Percentiles rank a stretch among this genome's conserved stretches.
Evolutionary conservation across 2,329 filamentous ascomycete genomes (phyloP).

Genomic region (Penicillium sp.): DNA sequence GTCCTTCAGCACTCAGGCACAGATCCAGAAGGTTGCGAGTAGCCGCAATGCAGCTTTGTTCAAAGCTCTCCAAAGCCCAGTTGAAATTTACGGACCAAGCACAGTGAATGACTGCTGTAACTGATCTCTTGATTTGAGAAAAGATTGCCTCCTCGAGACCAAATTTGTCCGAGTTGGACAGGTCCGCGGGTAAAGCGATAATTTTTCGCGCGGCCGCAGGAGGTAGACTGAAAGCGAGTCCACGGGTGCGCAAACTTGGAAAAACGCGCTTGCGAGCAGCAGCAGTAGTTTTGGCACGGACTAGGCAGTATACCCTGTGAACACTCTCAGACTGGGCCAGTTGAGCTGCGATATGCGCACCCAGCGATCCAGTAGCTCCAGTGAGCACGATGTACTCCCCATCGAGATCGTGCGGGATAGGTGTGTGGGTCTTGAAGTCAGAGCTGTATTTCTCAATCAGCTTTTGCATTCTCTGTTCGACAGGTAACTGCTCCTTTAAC

Average conservation of each 20-base stretch:
- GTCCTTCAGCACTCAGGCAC: constrained; percentile 32
- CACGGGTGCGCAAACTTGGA: constrained; percentile 44
- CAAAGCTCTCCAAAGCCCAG: constrained; percentile 57
- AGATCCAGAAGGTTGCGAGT: constrained; percentile 46
- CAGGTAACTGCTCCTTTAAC: constrained; percentile 2
- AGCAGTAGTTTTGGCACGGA: constrained; percentile 48
- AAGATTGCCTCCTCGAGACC: constrained; percentile 44
- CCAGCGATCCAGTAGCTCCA: constrained; percentile 66
- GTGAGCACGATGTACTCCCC: constrained; percentile 49
- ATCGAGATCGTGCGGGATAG: constrained; percentile 13
- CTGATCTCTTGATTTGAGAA: constrained; percentile 36
- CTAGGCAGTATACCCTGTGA: constrained; percentile 56
- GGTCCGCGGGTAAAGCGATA: constrained; percentile 48
- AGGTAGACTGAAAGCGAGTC: constrained; percentile 26
- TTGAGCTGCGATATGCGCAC: constrained; percentile 56
- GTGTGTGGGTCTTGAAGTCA: constrained; percentile 28
- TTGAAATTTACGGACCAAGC: constrained; percentile 68
- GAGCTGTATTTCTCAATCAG: constrained; percentile 50
- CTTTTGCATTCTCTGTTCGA: constrained; percentile 43
- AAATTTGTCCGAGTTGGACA: constrained; percentile 48
- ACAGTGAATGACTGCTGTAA: constrained; percentile 59
- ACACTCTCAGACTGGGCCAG: constrained; percentile 41
- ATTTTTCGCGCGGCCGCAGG: constrained; percentile 38
- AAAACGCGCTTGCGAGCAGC: constrained; percentile 48
- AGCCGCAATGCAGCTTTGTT: constrained; percentile 53